These are phyloP conservation scores for Penicillium nucicola DNA, from an alignment of 495 filamentous ascomycete genomes.

Conservation along the genomic window DNA sequence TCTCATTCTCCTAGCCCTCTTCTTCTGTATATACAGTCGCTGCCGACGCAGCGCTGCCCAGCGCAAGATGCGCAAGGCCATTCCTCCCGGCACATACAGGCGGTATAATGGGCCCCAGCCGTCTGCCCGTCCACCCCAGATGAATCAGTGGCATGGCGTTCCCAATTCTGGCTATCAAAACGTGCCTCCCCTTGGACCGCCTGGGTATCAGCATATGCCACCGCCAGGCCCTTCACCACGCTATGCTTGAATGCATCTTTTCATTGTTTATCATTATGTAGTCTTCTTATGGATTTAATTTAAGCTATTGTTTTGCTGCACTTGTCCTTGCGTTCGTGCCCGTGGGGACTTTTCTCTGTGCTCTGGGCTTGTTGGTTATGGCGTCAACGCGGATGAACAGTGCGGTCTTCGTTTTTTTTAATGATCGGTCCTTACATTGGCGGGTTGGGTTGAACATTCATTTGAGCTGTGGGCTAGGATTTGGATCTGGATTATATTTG, in stretches of 20 bases:
- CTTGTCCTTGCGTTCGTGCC: neutral
- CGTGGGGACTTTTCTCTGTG: neutral
- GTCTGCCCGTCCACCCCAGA: constrained; percentile 15
- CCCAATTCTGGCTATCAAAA: constrained; percentile 24
- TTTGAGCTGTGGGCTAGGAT: neutral
- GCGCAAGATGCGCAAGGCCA: constrained; percentile 24
- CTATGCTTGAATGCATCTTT: constrained; percentile 12
- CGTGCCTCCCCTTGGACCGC: constrained; percentile 23
- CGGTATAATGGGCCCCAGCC: constrained; percentile 22
- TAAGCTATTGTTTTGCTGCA: neutral
- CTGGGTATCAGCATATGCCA: constrained; percentile 25
- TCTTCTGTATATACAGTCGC: constrained; percentile 56
- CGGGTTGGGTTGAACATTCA: neutral
- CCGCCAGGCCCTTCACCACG: constrained; percentile 13
- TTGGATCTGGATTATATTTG: no score
- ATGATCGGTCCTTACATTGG: neutral
- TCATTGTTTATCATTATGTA: constrained; percentile 1
- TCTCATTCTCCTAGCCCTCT: constrained; percentile 59
- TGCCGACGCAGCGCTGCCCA: constrained; percentile 34
- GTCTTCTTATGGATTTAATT: neutral
- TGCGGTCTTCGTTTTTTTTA: neutral
- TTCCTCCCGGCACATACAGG: constrained; percentile 21
- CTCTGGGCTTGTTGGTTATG: neutral
- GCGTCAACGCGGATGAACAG: constrained; percentile 1
- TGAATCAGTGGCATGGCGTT: constrained; percentile 27